Conservation (phyloP, 2,329 filamentous ascomycete genomes). For the Allantophomopsis lycopodina region DNA sequence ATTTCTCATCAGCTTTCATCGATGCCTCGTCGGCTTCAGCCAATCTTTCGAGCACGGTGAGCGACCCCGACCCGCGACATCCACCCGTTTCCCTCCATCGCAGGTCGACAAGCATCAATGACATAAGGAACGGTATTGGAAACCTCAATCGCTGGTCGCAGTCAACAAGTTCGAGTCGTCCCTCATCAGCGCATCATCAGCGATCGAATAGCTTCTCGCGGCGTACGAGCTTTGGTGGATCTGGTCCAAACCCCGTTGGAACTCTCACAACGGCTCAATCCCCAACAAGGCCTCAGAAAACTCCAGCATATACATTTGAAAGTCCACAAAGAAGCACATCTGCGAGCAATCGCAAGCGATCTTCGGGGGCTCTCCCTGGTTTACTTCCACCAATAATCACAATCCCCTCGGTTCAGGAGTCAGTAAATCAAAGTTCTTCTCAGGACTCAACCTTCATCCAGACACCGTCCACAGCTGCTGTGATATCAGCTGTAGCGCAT, state of each 20-base stretch:
- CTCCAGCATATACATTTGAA: constrained; percentile 7
- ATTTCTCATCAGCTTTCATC: too few relatives aligned
- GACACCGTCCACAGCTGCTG: constrained; percentile 17
- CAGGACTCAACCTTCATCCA: constrained; percentile 14
- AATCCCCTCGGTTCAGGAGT: constrained; percentile 13
- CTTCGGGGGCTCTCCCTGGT: constrained; percentile 6
- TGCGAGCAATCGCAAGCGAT: too few relatives aligned
- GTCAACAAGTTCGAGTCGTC: constrained; percentile 34
- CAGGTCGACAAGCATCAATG: constrained; percentile 22
- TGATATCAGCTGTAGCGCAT: constrained; percentile 17
- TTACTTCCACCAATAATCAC: constrained; percentile 12
- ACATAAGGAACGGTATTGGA: constrained; percentile 28
- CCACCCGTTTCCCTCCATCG: constrained; percentile 13
- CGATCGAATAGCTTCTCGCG: constrained; percentile 3
- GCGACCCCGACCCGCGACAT: constrained; percentile 7
- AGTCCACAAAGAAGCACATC: background rate
- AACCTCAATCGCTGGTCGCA: constrained; percentile 38
- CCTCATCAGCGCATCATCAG: constrained; percentile 19
- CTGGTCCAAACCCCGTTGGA: constrained; percentile 7
- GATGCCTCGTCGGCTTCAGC: background rate
- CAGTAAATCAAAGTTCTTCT: constrained; percentile 10
- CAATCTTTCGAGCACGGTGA: constrained; percentile 4
- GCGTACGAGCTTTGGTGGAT: constrained; percentile 15
- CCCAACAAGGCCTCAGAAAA: constrained; percentile 13
- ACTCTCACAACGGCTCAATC: constrained; percentile 2